These are phyloP conservation scores for Phytophthora hybrid DNA, from an alignment of 352 stramenopile genomes.

Conservation along the genomic window DNA sequence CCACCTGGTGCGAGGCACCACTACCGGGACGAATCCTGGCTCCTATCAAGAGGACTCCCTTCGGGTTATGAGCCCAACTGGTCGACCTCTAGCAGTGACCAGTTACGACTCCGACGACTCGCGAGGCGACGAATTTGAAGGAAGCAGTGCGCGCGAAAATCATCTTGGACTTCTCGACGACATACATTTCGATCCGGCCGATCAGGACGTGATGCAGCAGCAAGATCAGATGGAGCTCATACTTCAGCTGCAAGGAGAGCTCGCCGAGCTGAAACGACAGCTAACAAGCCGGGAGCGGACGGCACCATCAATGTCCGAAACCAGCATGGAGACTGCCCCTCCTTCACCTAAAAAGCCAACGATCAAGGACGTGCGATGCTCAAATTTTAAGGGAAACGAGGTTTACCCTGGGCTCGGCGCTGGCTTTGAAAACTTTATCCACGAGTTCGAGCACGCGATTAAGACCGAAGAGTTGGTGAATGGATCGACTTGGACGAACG, in stretches of 20 bases:
- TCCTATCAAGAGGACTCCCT: not conserved
- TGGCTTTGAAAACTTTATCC: not conserved
- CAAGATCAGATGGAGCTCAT: conserved; percentile 7
- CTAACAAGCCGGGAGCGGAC: not conserved
- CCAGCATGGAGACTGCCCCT: conserved; percentile 7
- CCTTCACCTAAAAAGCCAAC: too few relatives aligned
- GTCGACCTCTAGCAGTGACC: not conserved
- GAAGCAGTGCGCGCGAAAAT: too few relatives aligned
- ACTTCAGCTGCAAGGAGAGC: not conserved
- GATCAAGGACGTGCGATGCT: conserved; percentile 10
- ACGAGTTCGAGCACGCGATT: not conserved
- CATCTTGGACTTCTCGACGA: not conserved
- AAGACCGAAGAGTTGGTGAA: conserved; percentile 1
- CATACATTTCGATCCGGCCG: not conserved
- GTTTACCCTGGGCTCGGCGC: conserved; percentile 6
- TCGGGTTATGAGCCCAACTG: not conserved
- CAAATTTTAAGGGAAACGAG: conserved; percentile 9
- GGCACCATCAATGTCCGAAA: conserved; percentile 7
- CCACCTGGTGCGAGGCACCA: not conserved
- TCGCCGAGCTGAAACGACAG: conserved; percentile 1
- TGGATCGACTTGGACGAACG: conserved; percentile 2
- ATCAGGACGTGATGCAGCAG: conserved; percentile 2
- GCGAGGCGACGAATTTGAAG: not conserved
- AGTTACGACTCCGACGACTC: not conserved
- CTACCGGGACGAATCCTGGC: not conserved